Evolutionary conservation across 1,284 basidiomycete species (phyloP), one percentile per base, ranked within the genome.

Genomic region (Microstroma glucosiphilum): DNA sequence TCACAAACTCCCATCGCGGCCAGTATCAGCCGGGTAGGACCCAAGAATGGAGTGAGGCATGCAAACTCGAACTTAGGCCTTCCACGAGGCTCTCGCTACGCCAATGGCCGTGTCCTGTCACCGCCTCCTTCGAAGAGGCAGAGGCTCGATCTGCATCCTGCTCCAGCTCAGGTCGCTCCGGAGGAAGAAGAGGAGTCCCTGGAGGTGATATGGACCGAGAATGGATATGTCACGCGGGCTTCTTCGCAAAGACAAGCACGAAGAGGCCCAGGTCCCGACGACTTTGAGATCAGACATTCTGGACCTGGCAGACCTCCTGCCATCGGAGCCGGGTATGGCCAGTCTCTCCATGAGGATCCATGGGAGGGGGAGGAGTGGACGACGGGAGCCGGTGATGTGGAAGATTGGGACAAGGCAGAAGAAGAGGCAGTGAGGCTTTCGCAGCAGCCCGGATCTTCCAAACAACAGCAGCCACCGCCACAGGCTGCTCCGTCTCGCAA

Each of bases 141-240:
- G 51, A 21, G 21, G 15, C 51, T 54, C 21, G 21, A 21, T 25
- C 51, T 54, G 21, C 21, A 11, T 17, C 51, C 43, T 48, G 43
- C 43, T 21, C 21, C 43, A 21, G 13, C 43, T 6, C 21, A 3
- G 4, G 13, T 12, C 17, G 43, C 43, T 48, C 15, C 17, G 6
- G 17, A 48, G 43, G n/a, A 54, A 15, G 51, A 54, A 15, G 15
- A 54, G 17, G 51, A 54, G 51, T 23, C 51, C 21, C 19, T 25
- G 26, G 51, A 54, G 21, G 51, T 54, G 21, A 54, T 54, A 13
- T 54, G 51, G 51, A 54, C 51, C 13, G 51, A 54, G 21, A 26
- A 26, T 13, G 51, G 51, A 21, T 54, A 54, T 25, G 51, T 54
- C 17, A 21, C n/a, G 25, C 21, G 15, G 6, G 21, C 51, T 13